phyloP scores from a whole-genome alignment of 257 asterid genomes.

The Cruciata laevipes region DNA sequence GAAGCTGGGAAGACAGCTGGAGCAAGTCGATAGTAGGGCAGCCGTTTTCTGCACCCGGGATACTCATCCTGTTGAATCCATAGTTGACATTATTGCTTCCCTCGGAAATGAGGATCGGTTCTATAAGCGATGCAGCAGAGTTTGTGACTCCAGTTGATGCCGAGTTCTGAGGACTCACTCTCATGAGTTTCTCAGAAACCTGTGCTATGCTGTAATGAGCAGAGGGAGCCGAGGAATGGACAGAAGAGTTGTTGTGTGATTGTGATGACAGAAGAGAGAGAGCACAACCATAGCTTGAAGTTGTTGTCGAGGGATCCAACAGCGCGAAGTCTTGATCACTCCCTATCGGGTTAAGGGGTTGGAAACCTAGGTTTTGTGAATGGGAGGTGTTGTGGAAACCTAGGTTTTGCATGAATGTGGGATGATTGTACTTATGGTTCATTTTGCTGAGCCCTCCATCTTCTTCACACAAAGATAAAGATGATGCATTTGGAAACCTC shows the following conservation, averaged over 20 bases:
- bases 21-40: slow-evolving; percentile 30
- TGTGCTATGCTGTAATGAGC: slow-evolving; percentile 18
- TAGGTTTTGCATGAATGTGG: slow-evolving; percentile 15
- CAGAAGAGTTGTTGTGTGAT: slow-evolving; percentile 19
- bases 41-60: slow-evolving; percentile 21
- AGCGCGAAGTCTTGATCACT: slow-evolving; percentile 19
- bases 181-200: slow-evolving; percentile 22
- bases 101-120: slow-evolving; percentile 25
- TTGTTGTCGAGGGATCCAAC: slow-evolving; percentile 21
- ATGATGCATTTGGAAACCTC: background rate
- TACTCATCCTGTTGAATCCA: slow-evolving; percentile 14
- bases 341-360: slow-evolving; percentile 13
- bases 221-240: slow-evolving; percentile 18
- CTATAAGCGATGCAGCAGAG: slow-evolving; percentile 25
- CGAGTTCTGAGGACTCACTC: slow-evolving; percentile 22
- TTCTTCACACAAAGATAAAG: background rate
- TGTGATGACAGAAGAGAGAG: slow-evolving; percentile 54
- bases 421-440: background rate
- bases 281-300: slow-evolving; percentile 33
- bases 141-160: slow-evolving; percentile 17
- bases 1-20: slow-evolving; percentile 35
- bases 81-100: slow-evolving; percentile 14
- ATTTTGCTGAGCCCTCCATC: too few relatives aligned
- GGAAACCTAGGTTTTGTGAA: slow-evolving; percentile 12
- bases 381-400: slow-evolving; percentile 16